Percentiles rank a stretch among this genome's conserved stretches.
These are phyloP conservation scores for Chenopodium quinoa DNA, from an alignment of 148 eudicot species.

Conservation along the genomic window DNA sequence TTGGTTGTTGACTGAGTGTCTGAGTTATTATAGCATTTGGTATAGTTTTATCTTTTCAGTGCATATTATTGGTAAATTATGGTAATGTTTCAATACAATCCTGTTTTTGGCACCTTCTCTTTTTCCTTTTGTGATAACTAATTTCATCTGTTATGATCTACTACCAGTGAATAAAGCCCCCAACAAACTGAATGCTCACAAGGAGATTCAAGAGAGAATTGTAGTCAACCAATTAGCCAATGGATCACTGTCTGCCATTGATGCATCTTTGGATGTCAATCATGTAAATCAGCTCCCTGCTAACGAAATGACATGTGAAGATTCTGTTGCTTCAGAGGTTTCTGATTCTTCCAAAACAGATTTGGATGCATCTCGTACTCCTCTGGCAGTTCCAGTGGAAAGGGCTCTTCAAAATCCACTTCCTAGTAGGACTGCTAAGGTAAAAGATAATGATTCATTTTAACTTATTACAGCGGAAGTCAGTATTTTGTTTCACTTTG, in stretches of 20 bases:
- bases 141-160: constrained; percentile 1
- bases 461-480: neutral
- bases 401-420: constrained; percentile 40
- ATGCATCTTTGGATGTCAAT: constrained; percentile 28
- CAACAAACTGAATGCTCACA: constrained; percentile 26
- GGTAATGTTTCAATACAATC: neutral
- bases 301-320: constrained; percentile 23
- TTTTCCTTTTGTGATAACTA: constrained; percentile 1
- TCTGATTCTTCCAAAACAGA: constrained; percentile 31
- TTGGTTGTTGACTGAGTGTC: too few relatives aligned
- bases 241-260: constrained; percentile 26
- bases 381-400: constrained; percentile 36
- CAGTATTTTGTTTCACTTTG: neutral
- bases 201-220: constrained; percentile 23
- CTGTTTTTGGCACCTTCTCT: neutral
- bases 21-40: neutral
- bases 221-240: constrained; percentile 22
- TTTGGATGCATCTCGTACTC: constrained; percentile 29
- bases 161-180: constrained; percentile 38
- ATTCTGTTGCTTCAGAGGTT: constrained; percentile 31
- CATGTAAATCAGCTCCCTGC: constrained; percentile 29
- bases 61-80: too few relatives aligned
- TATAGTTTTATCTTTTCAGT: neutral
- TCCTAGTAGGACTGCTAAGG: constrained; percentile 47
- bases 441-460: constrained; percentile 23